Conservation (phyloP, 2,329 filamentous ascomycete genomes). For the Penicillium sp. region DNA sequence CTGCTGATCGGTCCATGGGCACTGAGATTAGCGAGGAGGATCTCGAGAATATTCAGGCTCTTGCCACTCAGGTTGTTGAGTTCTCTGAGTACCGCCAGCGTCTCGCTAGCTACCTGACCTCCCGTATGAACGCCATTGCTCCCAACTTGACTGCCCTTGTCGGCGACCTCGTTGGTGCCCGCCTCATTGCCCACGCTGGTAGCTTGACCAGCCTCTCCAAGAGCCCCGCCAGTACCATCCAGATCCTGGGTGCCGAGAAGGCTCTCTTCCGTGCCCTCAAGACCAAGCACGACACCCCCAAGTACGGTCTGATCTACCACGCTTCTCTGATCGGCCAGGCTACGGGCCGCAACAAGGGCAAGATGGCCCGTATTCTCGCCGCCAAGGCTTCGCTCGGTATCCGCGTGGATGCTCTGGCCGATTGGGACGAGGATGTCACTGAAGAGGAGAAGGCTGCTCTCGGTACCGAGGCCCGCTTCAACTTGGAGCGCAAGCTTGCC, state of each 20-base stretch:
- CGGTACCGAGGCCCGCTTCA: slow-evolving; percentile 62
- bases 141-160: slow-evolving; percentile 93
- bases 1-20: slow-evolving; percentile 97
- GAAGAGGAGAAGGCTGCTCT: slow-evolving; percentile 87
- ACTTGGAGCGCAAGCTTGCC: slow-evolving; percentile 53
- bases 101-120: slow-evolving; percentile 84
- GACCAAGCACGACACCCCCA: slow-evolving; percentile 98
- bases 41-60: slow-evolving; percentile 84
- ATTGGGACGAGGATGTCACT: slow-evolving; percentile 74
- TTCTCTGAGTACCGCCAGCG: slow-evolving; percentile 89
- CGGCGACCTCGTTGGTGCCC: slow-evolving; percentile 89
- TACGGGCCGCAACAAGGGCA: slow-evolving; percentile 97
- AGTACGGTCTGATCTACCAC: slow-evolving; percentile 95
- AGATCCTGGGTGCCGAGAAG: slow-evolving; percentile 98
- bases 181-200: slow-evolving; percentile 91
- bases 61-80: slow-evolving; percentile 89
- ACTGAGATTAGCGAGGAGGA: slow-evolving; percentile 94
- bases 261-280: slow-evolving; percentile 97
- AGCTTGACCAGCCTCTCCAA: slow-evolving; percentile 95
- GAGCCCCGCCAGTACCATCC: slow-evolving; percentile 90
- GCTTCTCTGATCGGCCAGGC: slow-evolving; percentile 94
- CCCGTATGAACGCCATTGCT: slow-evolving; percentile 94
- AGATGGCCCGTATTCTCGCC: slow-evolving; percentile 94
- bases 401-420: slow-evolving; percentile 84
- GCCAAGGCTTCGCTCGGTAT: slow-evolving; percentile 92